A percentile compares a stretch with the other conserved stretches of the same genome.
Conservation (phyloP, 148 eudicot genomes). For the Tetragonia tetragonoides region DNA sequence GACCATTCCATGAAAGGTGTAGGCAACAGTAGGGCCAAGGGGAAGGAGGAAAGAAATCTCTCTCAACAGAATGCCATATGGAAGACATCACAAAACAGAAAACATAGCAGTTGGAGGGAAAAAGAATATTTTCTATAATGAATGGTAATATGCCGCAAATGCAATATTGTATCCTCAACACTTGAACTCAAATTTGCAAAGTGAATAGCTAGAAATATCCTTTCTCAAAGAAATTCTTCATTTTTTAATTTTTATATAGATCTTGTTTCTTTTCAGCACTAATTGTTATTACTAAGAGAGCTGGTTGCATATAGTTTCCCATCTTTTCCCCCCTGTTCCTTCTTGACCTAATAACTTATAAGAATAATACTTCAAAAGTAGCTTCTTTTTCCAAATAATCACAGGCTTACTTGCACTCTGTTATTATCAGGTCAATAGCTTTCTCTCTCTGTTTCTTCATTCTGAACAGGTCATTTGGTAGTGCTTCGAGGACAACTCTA, state of each 20-base stretch:
- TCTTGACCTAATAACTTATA: background rate
- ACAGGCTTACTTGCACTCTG: constrained; percentile 80
- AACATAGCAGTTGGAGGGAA: background rate
- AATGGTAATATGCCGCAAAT: background rate
- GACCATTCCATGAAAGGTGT: background rate
- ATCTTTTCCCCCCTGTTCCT: background rate
- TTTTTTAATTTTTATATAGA: too few species aligned
- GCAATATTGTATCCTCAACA: background rate
- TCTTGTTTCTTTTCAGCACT: background rate
- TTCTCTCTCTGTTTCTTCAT: constrained; percentile 73
- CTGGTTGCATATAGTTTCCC: background rate
- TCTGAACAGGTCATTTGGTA: constrained; percentile 60
- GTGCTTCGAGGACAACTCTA: constrained; percentile 87
- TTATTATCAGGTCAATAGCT: constrained; percentile 67
- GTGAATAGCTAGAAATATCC: background rate
- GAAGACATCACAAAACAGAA: background rate
- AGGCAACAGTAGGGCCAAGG: too few species aligned
- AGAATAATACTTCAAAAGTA: constrained; percentile 6
- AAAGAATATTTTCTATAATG: background rate
- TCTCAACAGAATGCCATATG: background rate
- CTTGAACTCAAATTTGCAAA: background rate
- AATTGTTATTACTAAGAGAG: background rate
- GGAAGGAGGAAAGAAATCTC: background rate
- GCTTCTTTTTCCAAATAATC: background rate
- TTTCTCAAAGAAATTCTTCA: background rate